phyloP scores from a whole-genome alignment of 1,284 basidiomycete genomes.

The Malassezia sp. region DNA sequence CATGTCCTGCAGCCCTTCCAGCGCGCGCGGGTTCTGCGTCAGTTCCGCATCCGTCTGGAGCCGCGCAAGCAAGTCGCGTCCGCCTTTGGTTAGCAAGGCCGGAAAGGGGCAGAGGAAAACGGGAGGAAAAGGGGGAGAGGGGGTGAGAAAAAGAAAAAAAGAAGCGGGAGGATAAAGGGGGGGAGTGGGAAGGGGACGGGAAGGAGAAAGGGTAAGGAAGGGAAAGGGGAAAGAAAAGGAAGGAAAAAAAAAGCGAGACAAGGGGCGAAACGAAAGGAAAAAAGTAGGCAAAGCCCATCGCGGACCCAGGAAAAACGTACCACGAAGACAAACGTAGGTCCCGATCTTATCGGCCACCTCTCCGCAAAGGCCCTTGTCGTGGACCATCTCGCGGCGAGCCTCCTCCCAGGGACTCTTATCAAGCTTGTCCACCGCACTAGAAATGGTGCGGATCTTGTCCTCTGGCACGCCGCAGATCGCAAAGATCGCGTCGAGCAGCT shows the following conservation, averaged over 20 bases:
- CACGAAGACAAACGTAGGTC: conserved; percentile 73
- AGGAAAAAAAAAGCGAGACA: too few species aligned
- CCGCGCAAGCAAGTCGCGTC: conserved; percentile 63
- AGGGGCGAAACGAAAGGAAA: conserved; percentile 11
- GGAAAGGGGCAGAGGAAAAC: too few species aligned
- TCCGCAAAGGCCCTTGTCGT: conserved; percentile 80
- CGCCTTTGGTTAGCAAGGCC: too few species aligned
- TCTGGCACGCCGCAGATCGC: conserved; percentile 85
- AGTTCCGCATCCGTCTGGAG: conserved; percentile 62
- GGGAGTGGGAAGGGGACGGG: too few species aligned
- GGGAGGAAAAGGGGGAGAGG: too few species aligned
- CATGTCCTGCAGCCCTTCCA: conserved; percentile 85
- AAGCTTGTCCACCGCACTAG: conserved; percentile 93
- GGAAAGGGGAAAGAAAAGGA: too few species aligned
- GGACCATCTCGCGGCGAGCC: conserved; percentile 90
- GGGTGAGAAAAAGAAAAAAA: too few species aligned
- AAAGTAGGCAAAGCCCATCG: neutral
- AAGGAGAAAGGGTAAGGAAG: too few species aligned
- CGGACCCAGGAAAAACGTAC: too few species aligned
- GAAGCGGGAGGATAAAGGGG: too few species aligned
- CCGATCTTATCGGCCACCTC: conserved; percentile 84
- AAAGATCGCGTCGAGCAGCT: conserved; percentile 94
- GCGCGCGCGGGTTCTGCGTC: conserved; percentile 60
- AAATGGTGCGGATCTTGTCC: conserved; percentile 87
- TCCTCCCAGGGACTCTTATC: conserved; percentile 87